Conservation (phyloP, 371 early-diverging fungal species). For the Basidiobolus meristosporus region DNA sequence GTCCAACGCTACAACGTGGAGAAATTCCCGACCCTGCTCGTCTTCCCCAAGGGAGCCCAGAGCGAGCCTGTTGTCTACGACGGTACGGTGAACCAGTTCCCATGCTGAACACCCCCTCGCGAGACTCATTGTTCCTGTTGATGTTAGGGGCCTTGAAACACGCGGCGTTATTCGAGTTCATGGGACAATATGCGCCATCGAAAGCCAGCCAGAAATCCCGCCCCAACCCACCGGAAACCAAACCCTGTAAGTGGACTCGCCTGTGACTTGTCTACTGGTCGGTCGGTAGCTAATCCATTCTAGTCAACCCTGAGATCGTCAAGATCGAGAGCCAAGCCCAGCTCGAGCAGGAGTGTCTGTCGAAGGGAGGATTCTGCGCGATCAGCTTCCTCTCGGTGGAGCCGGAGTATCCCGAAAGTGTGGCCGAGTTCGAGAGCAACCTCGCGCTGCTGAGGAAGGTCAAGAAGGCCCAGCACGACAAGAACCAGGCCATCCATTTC, state of each 20-base stretch:
- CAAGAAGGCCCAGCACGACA: conserved; percentile 14
- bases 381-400: conserved; percentile 39
- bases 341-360: conserved; percentile 23
- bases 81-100: conserved; percentile 13
- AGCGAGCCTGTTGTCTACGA: conserved; percentile 11
- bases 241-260: no score
- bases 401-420: conserved; percentile 30
- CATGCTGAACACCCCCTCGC: no score
- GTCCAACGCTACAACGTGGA: conserved; percentile 27
- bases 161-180: no score
- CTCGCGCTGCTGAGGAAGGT: conserved; percentile 24
- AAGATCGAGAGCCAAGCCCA: conserved; percentile 20
- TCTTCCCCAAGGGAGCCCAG: conserved; percentile 23
- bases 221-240: no score
- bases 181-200: no score
- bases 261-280: no score
- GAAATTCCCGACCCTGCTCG: conserved; percentile 37
- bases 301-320: conserved; percentile 22
- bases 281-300: no score
- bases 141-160: no score
- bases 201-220: no score
- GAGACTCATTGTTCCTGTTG: no score
- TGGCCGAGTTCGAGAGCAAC: conserved; percentile 23
- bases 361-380: conserved; percentile 24
- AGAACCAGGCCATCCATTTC: conserved; percentile 16